A percentile compares a stretch with the other conserved stretches of the same genome.
These are phyloP conservation scores for Colletotrichum sp. DNA, from an alignment of 2,329 filamentous ascomycete genomes.

Conservation along the genomic window DNA sequence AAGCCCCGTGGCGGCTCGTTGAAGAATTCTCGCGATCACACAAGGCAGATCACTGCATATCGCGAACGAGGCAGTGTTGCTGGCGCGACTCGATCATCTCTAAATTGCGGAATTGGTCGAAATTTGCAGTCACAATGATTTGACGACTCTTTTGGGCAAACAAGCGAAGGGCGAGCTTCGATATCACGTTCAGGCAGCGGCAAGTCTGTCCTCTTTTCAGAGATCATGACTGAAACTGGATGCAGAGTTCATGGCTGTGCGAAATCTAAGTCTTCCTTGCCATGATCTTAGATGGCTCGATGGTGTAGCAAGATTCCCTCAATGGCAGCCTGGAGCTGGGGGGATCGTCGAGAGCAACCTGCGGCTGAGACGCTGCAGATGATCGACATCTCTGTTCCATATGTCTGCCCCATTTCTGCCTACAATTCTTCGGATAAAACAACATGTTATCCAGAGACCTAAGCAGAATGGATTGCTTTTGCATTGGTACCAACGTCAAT, in stretches of 20 bases:
- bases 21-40: not conserved
- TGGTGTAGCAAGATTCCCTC: not conserved
- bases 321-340: not conserved
- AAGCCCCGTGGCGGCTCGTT: not conserved
- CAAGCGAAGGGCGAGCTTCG: not conserved
- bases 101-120: not conserved
- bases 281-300: not conserved
- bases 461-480: not conserved
- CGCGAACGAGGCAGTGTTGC: not conserved
- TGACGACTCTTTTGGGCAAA: not conserved
- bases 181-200: not conserved
- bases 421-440: not conserved
- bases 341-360: not conserved
- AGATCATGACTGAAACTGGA: not conserved
- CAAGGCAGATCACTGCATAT: not conserved
- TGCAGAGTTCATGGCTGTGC: not conserved
- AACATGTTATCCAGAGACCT: not conserved
- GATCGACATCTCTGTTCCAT: not conserved
- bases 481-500: not conserved
- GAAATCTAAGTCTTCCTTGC: not conserved
- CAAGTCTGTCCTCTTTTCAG: not conserved
- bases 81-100: not conserved
- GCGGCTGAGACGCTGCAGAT: not conserved
- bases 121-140: not conserved
- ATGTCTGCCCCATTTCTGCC: not conserved